Percentiles rank a stretch among this genome's conserved stretches.
Conservation (phyloP, 1,139 yeast species). For the Taphrina pruni region DNA sequence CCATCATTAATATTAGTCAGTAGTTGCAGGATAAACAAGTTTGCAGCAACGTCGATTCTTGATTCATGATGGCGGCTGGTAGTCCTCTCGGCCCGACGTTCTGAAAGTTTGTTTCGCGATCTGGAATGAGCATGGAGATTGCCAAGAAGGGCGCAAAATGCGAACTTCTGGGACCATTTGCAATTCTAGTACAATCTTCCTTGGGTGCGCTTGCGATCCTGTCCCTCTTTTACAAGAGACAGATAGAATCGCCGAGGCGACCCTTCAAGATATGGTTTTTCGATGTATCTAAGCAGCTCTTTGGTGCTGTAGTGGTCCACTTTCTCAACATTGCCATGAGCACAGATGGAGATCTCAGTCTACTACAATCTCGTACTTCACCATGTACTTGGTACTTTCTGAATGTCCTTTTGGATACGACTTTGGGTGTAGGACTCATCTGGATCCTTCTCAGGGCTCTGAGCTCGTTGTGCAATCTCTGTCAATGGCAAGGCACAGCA, state of each 20-base stretch:
- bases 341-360: slow-evolving; percentile 43
- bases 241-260: slow-evolving; percentile 45
- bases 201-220: slow-evolving; percentile 78
- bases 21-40: too few relatives aligned
- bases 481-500: slow-evolving; percentile 65
- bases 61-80: too few relatives aligned
- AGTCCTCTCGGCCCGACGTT: too few relatives aligned
- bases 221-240: slow-evolving; percentile 75
- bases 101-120: neutral
- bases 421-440: slow-evolving; percentile 88
- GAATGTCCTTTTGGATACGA: slow-evolving; percentile 85
- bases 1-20: too few relatives aligned
- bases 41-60: too few relatives aligned
- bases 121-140: neutral
- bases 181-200: slow-evolving; percentile 54
- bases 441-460: slow-evolving; percentile 60
- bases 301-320: slow-evolving; percentile 65
- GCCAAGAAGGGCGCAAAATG: slow-evolving; percentile 47
- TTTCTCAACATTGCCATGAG: slow-evolving; percentile 54
- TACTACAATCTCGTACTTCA: slow-evolving; percentile 51
- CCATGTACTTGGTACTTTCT: slow-evolving; percentile 82
- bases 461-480: slow-evolving; percentile 58
- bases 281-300: slow-evolving; percentile 80
- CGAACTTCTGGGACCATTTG: slow-evolving; percentile 56
- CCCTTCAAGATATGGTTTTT: slow-evolving; percentile 53